phyloP scores from a whole-genome alignment of 495 filamentous ascomycete species.

The Echria macrotheca region DNA sequence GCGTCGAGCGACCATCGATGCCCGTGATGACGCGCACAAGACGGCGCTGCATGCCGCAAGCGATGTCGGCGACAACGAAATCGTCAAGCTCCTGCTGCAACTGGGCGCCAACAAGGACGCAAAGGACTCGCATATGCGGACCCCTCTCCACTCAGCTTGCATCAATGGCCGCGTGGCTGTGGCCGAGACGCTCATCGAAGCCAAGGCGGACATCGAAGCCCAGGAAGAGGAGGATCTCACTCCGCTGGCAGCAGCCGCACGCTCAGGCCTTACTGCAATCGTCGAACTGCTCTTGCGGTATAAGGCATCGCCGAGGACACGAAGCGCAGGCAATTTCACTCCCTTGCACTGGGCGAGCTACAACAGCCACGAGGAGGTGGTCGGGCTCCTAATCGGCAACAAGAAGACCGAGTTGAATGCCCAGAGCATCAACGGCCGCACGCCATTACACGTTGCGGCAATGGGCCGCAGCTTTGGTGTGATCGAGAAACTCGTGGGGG shows the following conservation, averaged over 20 bases:
- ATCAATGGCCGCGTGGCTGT: neutral
- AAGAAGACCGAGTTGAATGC: neutral
- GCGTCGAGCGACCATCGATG: constrained; percentile 7
- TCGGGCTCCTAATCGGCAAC: neutral
- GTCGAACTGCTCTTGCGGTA: neutral
- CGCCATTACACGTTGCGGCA: neutral
- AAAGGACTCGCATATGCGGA: neutral
- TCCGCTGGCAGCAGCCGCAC: neutral
- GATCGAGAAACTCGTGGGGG: constrained; percentile 6
- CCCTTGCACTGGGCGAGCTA: constrained; percentile 10
- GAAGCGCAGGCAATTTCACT: constrained; percentile 1
- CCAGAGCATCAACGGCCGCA: neutral
- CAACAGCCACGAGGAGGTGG: constrained; percentile 3
- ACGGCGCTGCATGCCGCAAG: constrained; percentile 6
- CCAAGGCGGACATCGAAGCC: constrained; percentile 1
- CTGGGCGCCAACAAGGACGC: neutral
- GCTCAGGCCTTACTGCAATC: neutral
- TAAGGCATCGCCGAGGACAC: constrained; percentile 1
- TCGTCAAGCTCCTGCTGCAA: constrained; percentile 5
- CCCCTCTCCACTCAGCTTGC: neutral
- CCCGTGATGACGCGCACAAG: neutral
- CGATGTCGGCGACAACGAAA: constrained; percentile 3
- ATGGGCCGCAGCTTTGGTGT: constrained; percentile 5
- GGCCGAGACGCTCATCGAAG: neutral
- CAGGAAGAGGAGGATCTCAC: neutral